Conservation (phyloP, 2,329 filamentous ascomycete species). For the Pseudonectria foliicola region DNA sequence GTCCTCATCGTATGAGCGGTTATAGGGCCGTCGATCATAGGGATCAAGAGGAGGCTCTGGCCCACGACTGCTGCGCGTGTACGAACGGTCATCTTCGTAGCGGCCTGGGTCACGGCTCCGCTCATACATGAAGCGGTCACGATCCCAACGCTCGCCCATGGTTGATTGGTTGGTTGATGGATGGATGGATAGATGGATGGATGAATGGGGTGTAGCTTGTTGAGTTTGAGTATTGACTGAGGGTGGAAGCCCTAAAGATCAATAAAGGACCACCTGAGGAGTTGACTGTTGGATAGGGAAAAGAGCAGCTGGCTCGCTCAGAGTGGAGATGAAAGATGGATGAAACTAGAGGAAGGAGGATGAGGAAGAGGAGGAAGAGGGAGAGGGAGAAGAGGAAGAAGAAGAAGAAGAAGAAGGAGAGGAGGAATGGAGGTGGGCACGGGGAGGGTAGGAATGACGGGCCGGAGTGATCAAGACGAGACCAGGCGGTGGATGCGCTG, state of each 20-base stretch:
- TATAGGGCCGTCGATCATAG: constrained; percentile 32
- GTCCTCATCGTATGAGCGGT: constrained; percentile 43
- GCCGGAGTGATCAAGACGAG: constrained; percentile 8
- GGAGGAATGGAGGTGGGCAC: too few species aligned
- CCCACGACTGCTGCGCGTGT: constrained; percentile 28
- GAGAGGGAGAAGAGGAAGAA: constrained; percentile 18
- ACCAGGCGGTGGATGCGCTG: too few species aligned
- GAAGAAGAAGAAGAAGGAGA: constrained; percentile 6
- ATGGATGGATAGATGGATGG: too few species aligned
- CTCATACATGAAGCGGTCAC: constrained; percentile 39
- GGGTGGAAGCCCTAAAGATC: background rate
- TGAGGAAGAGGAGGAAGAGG: constrained; percentile 10
- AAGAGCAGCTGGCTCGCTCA: too few species aligned
- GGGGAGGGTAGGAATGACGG: constrained; percentile 6
- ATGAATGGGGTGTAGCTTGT: constrained; percentile 3
- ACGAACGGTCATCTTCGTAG: constrained; percentile 48
- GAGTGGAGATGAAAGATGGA: constrained; percentile 3
- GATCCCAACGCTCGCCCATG: constrained; percentile 44
- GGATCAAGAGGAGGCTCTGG: too few species aligned
- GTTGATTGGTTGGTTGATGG: constrained; percentile 2
- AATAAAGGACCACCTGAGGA: background rate
- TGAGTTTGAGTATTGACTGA: too few species aligned
- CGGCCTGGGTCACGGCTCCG: constrained; percentile 38
- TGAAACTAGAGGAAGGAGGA: constrained; percentile 4
- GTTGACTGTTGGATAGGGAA: too few species aligned